A percentile compares a stretch with the other conserved stretches of the same genome.
phyloP scores from a whole-genome alignment of 2,329 filamentous ascomycete genomes.

The Trichophyton schoenleinii region DNA sequence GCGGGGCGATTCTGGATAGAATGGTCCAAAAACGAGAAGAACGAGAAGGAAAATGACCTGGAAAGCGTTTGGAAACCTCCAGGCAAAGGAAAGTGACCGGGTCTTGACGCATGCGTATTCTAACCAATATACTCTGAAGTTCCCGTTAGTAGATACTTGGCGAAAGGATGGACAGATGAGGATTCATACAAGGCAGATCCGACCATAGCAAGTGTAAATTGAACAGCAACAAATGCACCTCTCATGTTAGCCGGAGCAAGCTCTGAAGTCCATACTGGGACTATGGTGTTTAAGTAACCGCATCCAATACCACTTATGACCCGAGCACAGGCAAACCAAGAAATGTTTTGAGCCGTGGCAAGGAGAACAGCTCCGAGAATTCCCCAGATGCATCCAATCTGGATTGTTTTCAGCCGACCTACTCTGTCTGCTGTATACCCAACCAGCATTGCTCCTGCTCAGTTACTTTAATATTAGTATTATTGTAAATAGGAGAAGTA shows the following conservation, averaged over 20 bases:
- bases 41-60: conserved; percentile 36
- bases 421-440: not conserved
- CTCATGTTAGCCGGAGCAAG: not conserved
- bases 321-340: not conserved
- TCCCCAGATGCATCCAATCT: not conserved
- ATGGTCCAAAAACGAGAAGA: conserved; percentile 25
- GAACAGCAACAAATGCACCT: not conserved
- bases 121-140: not conserved
- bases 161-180: not conserved
- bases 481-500: no score
- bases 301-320: not conserved
- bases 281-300: not conserved
- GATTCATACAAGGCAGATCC: not conserved
- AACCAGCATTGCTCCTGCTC: not conserved
- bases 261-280: not conserved
- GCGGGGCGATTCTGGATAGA: conserved; percentile 23
- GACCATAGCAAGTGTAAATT: not conserved
- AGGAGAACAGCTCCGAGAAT: not conserved
- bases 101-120: not conserved
- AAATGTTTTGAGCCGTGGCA: not conserved
- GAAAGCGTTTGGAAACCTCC: conserved; percentile 39
- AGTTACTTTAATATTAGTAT: not conserved
- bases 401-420: not conserved
- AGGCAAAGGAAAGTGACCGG: conserved; percentile 17
- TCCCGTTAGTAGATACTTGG: not conserved